Percentiles rank a stretch among this genome's conserved stretches.
These are phyloP conservation scores for Talaromyces stipitatus DNA, from an alignment of 495 filamentous ascomycete species.

Conservation along the genomic window DNA sequence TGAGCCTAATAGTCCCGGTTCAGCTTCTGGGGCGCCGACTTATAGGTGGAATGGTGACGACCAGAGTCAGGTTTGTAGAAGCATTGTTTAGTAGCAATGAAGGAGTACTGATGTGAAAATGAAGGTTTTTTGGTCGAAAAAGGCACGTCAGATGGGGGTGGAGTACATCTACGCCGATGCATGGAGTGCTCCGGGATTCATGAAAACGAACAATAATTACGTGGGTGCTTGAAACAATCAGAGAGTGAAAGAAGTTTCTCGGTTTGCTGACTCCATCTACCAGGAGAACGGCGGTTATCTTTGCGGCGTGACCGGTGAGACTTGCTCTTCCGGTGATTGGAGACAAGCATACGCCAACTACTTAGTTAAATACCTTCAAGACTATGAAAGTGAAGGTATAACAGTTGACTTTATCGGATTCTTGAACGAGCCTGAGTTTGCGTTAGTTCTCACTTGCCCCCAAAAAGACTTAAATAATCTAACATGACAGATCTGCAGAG, in stretches of 20 bases:
- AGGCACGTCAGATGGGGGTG: conserved; percentile 35
- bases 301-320: conserved; percentile 39
- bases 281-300: conserved; percentile 31
- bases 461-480: background rate
- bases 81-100: too few species aligned
- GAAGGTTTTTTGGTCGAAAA: conserved; percentile 19
- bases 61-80: too few species aligned
- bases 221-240: background rate
- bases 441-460: conserved; percentile 1
- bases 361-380: conserved; percentile 43
- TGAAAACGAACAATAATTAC: conserved; percentile 45
- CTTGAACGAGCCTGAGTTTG: conserved; percentile 48
- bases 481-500: conserved; percentile 5
- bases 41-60: conserved; percentile 44
- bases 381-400: conserved; percentile 43
- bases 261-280: background rate
- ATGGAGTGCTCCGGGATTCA: conserved; percentile 49
- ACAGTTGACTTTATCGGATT: conserved; percentile 44
- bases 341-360: conserved; percentile 48
- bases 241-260: background rate
- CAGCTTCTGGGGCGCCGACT: conserved; percentile 22
- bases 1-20: conserved; percentile 31
- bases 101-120: conserved; percentile 34
- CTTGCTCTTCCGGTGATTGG: conserved; percentile 45
- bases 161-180: conserved; percentile 46